Evolutionary conservation across 805 yeast genomes (phyloP).

Genomic region (Metschnikowia shivogae): DNA sequence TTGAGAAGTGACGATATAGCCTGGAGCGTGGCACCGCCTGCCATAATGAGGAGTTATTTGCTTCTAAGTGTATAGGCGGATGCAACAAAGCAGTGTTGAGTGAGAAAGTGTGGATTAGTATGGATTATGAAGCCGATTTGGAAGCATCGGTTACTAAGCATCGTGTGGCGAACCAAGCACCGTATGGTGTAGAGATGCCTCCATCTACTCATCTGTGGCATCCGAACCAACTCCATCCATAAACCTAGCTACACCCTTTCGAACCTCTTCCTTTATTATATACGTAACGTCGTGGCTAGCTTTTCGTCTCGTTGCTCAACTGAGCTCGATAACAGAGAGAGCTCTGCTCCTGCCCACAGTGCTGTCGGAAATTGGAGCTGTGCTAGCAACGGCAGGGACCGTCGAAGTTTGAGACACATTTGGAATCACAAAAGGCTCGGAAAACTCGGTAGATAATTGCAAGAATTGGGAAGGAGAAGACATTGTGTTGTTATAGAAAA

Average conservation of each 20-base stretch:
- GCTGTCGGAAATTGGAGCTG: slow-evolving; percentile 11
- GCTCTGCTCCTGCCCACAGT: slow-evolving; percentile 18
- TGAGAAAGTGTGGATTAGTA: too few relatives aligned
- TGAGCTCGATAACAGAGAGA: slow-evolving; percentile 25
- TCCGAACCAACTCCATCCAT: background rate
- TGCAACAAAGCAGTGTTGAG: too few relatives aligned
- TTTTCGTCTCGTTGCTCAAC: slow-evolving; percentile 8
- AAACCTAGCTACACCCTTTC: background rate
- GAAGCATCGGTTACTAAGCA: too few relatives aligned
- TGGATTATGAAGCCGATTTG: too few relatives aligned
- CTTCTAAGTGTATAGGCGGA: too few relatives aligned
- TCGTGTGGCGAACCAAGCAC: too few relatives aligned
- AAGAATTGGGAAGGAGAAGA: slow-evolving; percentile 38
- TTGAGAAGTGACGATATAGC: too few relatives aligned
- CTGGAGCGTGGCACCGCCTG: too few relatives aligned
- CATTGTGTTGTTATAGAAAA: slow-evolving; percentile 2
- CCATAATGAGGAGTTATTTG: too few relatives aligned
- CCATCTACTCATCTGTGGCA: too few relatives aligned
- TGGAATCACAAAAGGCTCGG: slow-evolving; percentile 64
- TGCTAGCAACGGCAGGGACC: slow-evolving; percentile 12
- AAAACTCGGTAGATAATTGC: slow-evolving; percentile 51
- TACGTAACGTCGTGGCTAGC: background rate
- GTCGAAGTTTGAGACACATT: slow-evolving; percentile 54
- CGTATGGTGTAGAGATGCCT: too few relatives aligned
- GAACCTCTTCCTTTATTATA: background rate